Evolutionary conservation across 495 filamentous ascomycete species (phyloP).

Genomic region (Podospora pseudopauciseta): DNA sequence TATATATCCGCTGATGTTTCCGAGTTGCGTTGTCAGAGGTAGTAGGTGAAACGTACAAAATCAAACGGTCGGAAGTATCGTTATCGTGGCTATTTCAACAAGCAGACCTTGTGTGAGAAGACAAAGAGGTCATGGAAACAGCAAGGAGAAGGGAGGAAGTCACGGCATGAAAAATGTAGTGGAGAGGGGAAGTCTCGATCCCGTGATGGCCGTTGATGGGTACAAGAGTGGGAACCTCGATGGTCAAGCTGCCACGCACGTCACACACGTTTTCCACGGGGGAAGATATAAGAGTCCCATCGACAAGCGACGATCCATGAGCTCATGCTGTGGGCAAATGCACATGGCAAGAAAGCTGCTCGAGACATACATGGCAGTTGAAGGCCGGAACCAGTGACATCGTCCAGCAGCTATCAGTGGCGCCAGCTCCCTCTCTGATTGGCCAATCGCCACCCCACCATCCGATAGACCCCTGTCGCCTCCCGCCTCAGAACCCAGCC

Average conservation of each 20-base stretch:
- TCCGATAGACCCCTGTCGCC: not conserved
- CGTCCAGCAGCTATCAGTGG: slow-evolving; percentile 20
- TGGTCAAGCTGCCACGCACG: not conserved
- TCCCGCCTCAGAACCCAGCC: slow-evolving; percentile 5
- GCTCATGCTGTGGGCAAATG: slow-evolving; percentile 2
- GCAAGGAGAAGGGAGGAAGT: not conserved
- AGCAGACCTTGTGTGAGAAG: not conserved
- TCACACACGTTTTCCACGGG: not conserved
- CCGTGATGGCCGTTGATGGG: not conserved
- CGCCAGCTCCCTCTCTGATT: slow-evolving; percentile 13
- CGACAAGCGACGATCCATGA: not conserved
- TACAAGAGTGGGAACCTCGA: not conserved
- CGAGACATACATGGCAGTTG: not conserved
- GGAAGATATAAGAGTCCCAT: not conserved
- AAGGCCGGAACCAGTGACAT: slow-evolving; percentile 22
- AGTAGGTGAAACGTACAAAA: not conserved
- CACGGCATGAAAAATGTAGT: not conserved
- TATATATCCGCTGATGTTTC: no score
- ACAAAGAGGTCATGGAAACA: not conserved
- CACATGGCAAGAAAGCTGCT: not conserved
- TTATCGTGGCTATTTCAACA: not conserved
- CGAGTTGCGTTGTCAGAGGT: not conserved
- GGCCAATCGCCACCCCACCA: slow-evolving; percentile 15
- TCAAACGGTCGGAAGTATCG: not conserved
- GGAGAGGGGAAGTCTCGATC: not conserved